Conservation (phyloP, 169 alveolate species). For the Plasmodium gaboni region DNA sequence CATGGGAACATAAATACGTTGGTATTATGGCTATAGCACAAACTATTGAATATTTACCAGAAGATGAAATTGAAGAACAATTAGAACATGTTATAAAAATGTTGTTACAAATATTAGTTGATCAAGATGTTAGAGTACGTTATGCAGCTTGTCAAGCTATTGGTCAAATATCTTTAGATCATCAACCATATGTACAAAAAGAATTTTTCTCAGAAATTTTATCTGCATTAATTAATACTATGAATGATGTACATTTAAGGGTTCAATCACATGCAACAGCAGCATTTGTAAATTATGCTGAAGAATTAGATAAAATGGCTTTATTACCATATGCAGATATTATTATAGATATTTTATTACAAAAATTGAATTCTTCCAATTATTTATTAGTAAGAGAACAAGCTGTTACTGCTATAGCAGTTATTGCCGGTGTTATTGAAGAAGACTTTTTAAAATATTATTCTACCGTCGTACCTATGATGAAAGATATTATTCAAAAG, state of each 20-base stretch:
- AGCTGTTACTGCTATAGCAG: constrained; percentile 93
- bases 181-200: constrained; percentile 92
- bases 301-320: constrained; percentile 89
- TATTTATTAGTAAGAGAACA: constrained; percentile 89
- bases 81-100: constrained; percentile 86
- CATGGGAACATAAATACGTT: constrained; percentile 90
- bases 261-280: constrained; percentile 94
- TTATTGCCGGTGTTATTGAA: constrained; percentile 93
- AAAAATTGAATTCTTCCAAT: constrained; percentile 81
- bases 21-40: constrained; percentile 92
- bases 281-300: constrained; percentile 93
- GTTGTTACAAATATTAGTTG: constrained; percentile 86
- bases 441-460: constrained; percentile 90
- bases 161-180: constrained; percentile 94
- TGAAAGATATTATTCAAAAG: constrained; percentile 86
- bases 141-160: constrained; percentile 94
- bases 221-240: constrained; percentile 87
- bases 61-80: constrained; percentile 89
- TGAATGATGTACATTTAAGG: constrained; percentile 88
- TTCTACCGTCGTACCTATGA: constrained; percentile 89
- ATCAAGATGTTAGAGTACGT: constrained; percentile 91
- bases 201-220: constrained; percentile 81
- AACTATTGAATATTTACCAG: constrained; percentile 89
- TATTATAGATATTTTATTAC: constrained; percentile 87
- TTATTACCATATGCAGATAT: constrained; percentile 87